Evolutionary conservation across 257 asterid genomes (phyloP), one percentile per base, ranked within the genome.

Genomic region (Apocynum venetum): DNA sequence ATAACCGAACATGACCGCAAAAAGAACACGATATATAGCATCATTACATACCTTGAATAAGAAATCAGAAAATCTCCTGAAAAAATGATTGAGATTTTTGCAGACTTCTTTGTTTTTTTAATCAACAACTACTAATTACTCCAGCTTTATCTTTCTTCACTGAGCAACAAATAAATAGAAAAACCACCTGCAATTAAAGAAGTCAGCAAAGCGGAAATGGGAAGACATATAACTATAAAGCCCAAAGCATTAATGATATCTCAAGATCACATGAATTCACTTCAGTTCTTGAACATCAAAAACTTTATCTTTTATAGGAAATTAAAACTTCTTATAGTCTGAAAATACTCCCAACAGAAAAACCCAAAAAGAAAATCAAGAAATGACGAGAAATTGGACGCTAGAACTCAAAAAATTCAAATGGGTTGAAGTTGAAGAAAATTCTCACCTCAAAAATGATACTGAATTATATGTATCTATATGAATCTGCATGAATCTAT

Each of bases 381-480:
- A 71, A 71, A 41, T 2, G 72, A 17, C 12, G 46, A 38, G 19
- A 12, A 49, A 17, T 38, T 65, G 48, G n/a, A 48, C 72, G 41
- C 19, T 15, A 41, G 72, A 67, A 67, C 31, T 15, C 25, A 67
- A 35, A 17, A 65, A 48, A 56, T 9, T 19, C n/a, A 43, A 43
- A 25, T 75, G 46, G 60, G 11, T 61, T 35, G n/a, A 12, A 44
- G 57, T 40, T 59, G 48, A 75, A 17, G 19, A 53, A 57, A 36
- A 60, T 48, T 36, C 82, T 52, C 63, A 53, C 78, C 75, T 43
- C 69, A 77, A 71, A 53, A 52, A 17, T 8, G 67, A n/a, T 52
- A 41, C 36, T 48, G 59, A 7, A 66, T 66, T 17, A 55, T 25
- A 52, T 15, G 40, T 15, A 0, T 64, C 13, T 69, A 14, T 11